Percentiles rank a stretch among this genome's conserved stretches.
phyloP scores from a whole-genome alignment of 371 early-diverging fungal genomes.

The Nematocida major region DNA sequence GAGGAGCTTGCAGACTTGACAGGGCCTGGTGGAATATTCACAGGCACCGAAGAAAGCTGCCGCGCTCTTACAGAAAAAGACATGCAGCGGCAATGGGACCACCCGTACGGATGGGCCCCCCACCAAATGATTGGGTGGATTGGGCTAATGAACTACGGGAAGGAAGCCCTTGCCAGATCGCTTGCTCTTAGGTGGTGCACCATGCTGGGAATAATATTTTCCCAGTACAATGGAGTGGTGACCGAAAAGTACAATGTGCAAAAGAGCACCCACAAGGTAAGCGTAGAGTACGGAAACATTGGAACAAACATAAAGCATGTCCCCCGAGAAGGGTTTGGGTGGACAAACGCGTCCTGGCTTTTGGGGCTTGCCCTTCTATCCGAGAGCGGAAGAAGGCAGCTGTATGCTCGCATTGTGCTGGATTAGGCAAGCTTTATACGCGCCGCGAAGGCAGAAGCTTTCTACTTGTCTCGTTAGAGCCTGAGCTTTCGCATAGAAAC shows the following conservation, averaged over 20 bases:
- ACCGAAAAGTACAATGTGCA: slow-evolving; percentile 52
- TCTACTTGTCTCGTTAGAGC: too few relatives aligned
- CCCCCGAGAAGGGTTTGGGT: slow-evolving; percentile 49
- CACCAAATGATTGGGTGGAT: slow-evolving; percentile 51
- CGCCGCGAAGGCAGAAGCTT: not conserved
- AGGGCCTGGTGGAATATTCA: slow-evolving; percentile 31
- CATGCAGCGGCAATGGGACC: slow-evolving; percentile 45
- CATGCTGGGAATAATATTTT: slow-evolving; percentile 40
- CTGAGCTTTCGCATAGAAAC: too few relatives aligned
- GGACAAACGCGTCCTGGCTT: slow-evolving; percentile 50
- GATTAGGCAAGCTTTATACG: not conserved
- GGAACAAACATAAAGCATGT: slow-evolving; percentile 33
- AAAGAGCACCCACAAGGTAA: slow-evolving; percentile 28
- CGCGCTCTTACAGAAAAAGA: not conserved
- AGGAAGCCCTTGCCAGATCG: not conserved
- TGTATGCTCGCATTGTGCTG: slow-evolving; percentile 35
- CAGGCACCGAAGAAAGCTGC: slow-evolving; percentile 41
- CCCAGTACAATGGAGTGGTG: slow-evolving; percentile 42
- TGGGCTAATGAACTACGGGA: slow-evolving; percentile 31
- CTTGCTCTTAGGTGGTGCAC: slow-evolving; percentile 50
- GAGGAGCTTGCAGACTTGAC: not conserved
- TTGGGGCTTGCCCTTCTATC: slow-evolving; percentile 26
- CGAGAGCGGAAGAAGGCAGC: slow-evolving; percentile 36
- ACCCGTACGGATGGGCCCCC: slow-evolving; percentile 52
- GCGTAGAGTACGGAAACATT: slow-evolving; percentile 48